phyloP scores from a whole-genome alignment of 176 grass and related monocot genomes.

The Oryza coarctata region DNA sequence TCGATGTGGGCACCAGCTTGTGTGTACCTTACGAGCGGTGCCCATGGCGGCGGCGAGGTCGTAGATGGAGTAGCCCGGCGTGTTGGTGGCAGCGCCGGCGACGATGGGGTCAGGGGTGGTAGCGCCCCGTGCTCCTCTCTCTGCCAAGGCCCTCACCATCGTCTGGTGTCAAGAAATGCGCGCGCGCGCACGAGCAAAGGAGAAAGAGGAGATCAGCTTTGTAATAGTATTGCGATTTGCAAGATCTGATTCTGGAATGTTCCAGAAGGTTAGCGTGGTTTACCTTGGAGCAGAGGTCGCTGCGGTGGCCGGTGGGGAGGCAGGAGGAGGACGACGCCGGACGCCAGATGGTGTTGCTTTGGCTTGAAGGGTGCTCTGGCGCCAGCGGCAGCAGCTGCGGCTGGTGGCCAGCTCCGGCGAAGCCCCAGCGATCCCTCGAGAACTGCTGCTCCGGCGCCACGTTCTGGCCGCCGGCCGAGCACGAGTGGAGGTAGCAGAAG shows the following conservation, averaged over 20 bases:
- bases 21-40: conserved; percentile 39
- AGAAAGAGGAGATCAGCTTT: background rate
- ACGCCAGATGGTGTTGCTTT: conserved; percentile 51
- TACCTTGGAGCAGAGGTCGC: conserved; percentile 70
- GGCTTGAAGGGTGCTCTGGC: conserved; percentile 72
- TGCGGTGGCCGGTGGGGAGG: conserved; percentile 43
- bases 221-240: background rate
- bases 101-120: background rate
- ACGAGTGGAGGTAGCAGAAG: conserved; percentile 20
- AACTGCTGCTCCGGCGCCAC: conserved; percentile 37
- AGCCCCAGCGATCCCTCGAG: conserved; percentile 27
- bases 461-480: background rate
- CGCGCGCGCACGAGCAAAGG: background rate
- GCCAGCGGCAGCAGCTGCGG: conserved; percentile 14
- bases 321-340: conserved; percentile 33
- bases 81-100: background rate
- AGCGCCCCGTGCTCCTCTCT: conserved; percentile 14
- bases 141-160: conserved; percentile 16
- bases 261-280: background rate
- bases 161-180: conserved; percentile 38
- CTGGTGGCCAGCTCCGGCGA: background rate
- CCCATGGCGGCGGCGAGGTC: conserved; percentile 50
- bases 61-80: conserved; percentile 46
- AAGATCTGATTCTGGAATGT: background rate
- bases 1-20: background rate